Base-by-base conservation (phyloP, 192 early-diverging fungal species). In the Fimicolochytrium jonesii region DNA sequence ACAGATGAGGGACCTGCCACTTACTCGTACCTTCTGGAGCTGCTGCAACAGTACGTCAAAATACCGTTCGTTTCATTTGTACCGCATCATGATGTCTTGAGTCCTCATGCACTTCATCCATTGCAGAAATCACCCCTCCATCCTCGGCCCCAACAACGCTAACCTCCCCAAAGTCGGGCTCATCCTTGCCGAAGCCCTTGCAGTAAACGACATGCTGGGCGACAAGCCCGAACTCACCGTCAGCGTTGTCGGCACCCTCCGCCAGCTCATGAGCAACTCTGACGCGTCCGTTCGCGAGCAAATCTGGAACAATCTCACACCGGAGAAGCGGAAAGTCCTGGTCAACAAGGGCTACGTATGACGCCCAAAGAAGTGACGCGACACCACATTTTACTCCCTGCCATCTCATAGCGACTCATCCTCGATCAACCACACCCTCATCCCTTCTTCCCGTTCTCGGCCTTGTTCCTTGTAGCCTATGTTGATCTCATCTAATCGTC, bases 1-100 rank as follows among this genome's bases (percentile, higher is more conserved):
- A 85, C 88, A 52, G 91, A 93, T 26, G 94, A 95, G 70, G 92
- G 88, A 18, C 78, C 87, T 1, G 65, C 76, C 22, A 81, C 82
- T 6, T 94, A 93, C 78, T 77, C 80, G n/a, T 75, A 67, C 52
- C 59, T 75, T 22, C 13, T 70, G 58, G 46, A 61, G 3, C 60
- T 75, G 17, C 11, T 69, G 3, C 30, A 61, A 46, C 6, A 29
- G 61, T 63, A 42, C 20, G 61, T 63, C 22, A 28, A 43, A 57
- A 42, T 20, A 15, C 32, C 32, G 59, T 17, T 31, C 37, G 26
- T 3, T 26, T 57, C 3, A 7, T 3, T 18, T 56, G 25, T 25
- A 23, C 34, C 28, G n/a, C 2, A 11, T 25, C 41, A 35, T 45
- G 11, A 46, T 64, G 4, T 64, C 33, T 6, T 23, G 17, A n/a